phyloP scores from a whole-genome alignment of 2,329 filamentous ascomycete species.

The Mycosphaerella arachidis region DNA sequence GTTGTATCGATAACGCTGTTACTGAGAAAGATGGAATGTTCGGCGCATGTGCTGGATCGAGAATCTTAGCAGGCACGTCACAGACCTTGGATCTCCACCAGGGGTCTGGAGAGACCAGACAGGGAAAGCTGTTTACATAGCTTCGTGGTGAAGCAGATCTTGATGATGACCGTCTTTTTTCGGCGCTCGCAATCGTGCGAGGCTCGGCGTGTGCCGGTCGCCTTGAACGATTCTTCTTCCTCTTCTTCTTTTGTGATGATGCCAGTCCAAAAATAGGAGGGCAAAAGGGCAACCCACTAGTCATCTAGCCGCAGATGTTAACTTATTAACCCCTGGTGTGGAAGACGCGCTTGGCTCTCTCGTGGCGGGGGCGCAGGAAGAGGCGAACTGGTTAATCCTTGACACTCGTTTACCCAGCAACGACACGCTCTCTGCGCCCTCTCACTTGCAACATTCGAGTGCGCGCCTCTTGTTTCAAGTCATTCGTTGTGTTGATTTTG shows the following conservation, averaged over 20 bases:
- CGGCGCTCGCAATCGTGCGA: background rate
- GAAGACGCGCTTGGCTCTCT: background rate
- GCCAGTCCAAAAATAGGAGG: background rate
- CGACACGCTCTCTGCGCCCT: background rate
- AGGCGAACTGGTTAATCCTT: background rate
- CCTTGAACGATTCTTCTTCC: background rate
- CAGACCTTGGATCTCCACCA: background rate
- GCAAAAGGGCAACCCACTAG: background rate
- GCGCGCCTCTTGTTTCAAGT: background rate
- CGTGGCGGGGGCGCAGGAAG: background rate
- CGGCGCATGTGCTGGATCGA: background rate
- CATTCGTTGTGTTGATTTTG: slow-evolving; percentile 5
- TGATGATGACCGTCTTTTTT: background rate
- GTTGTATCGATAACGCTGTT: background rate
- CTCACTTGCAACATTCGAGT: too few relatives aligned
- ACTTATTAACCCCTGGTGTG: background rate
- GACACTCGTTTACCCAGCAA: slow-evolving; percentile 1
- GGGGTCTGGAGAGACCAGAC: background rate
- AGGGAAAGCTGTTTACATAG: background rate
- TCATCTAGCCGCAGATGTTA: background rate
- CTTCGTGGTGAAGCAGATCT: background rate
- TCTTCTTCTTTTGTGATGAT: background rate
- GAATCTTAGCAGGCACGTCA: background rate
- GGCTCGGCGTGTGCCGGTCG: background rate
- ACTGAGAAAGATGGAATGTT: background rate